These are phyloP conservation scores for Annulohypoxylon stygium DNA, from an alignment of 495 filamentous ascomycete genomes.

Conservation along the genomic window DNA sequence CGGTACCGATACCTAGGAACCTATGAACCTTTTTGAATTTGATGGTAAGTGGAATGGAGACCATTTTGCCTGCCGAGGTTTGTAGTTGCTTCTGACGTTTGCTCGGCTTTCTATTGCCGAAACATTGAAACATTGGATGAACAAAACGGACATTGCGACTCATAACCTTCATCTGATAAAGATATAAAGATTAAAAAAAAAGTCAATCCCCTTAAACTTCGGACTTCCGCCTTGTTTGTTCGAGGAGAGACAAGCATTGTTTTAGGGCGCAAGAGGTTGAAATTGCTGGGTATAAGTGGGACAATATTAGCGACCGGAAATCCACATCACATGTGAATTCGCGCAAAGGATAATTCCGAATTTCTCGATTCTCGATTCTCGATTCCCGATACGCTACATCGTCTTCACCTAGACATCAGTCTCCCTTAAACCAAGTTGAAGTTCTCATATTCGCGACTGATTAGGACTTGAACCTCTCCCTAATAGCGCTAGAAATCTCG, in stretches of 20 bases:
- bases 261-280: constrained; percentile 10
- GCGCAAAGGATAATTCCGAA: constrained; percentile 9
- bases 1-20: constrained; percentile 23
- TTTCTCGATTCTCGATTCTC: constrained; percentile 5
- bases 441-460: neutral
- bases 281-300: neutral
- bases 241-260: neutral
- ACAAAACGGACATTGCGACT: neutral
- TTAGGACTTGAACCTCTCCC: neutral
- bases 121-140: constrained; percentile 31
- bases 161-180: neutral
- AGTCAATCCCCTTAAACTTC: constrained; percentile 11
- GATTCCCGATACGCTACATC: neutral
- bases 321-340: constrained; percentile 16
- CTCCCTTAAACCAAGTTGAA: neutral
- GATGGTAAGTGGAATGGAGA: neutral
- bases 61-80: constrained; percentile 35
- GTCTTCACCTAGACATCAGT: constrained; percentile 4
- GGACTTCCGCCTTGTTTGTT: constrained; percentile 16
- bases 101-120: constrained; percentile 44
- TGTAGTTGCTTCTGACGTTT: constrained; percentile 35
- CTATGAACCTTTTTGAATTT: constrained; percentile 3
- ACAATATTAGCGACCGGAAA: neutral
- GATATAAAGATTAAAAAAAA: neutral
- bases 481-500: neutral